Evolutionary conservation across 805 yeast genomes (phyloP).

Genomic region (Komagataella pastoris): DNA sequence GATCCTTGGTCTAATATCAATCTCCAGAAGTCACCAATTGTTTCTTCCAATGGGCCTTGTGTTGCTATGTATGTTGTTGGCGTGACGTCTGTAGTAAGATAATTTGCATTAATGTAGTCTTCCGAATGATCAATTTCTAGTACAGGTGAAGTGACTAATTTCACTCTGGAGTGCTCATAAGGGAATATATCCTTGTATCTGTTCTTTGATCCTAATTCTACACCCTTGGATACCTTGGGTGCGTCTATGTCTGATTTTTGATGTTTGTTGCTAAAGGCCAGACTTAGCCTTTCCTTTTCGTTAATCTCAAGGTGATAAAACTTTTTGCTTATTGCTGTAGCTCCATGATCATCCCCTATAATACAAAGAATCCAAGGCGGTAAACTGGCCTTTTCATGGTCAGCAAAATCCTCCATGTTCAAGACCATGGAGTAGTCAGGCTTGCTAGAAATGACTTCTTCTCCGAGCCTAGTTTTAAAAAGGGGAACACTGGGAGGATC

Average conservation of each 20-base stretch:
- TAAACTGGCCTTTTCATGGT: conserved; percentile 10
- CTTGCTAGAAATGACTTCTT: conserved; percentile 24
- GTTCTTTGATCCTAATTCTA: conserved; percentile 71
- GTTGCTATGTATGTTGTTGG: conserved; percentile 57
- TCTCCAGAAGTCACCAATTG: conserved; percentile 78
- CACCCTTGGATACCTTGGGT: conserved; percentile 54
- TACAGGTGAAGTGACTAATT: conserved; percentile 19
- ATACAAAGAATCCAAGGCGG: conserved; percentile 43
- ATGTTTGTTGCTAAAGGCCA: conserved; percentile 18
- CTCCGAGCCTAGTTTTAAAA: conserved; percentile 37
- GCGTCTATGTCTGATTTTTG: conserved; percentile 8
- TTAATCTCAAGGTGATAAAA: conserved; percentile 56
- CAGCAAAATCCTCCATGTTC: conserved; percentile 6
- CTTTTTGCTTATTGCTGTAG: conserved; percentile 28
- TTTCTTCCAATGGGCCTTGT: conserved; percentile 73
- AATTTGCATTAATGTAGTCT: conserved; percentile 84
- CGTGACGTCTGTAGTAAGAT: conserved; percentile 31
- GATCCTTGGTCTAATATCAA: conserved; percentile 51
- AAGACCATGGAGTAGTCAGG: conserved; percentile 15
- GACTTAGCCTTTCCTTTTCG: conserved; percentile 55
- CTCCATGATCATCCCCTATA: conserved; percentile 21
- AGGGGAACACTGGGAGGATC: conserved; percentile 24
- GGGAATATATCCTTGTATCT: conserved; percentile 84
- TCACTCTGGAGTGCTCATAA: conserved; percentile 75
- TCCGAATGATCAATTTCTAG: conserved; percentile 8